phyloP scores from a whole-genome alignment of 164 flowering plant genomes.

The Liquidambar formosana region DNA sequence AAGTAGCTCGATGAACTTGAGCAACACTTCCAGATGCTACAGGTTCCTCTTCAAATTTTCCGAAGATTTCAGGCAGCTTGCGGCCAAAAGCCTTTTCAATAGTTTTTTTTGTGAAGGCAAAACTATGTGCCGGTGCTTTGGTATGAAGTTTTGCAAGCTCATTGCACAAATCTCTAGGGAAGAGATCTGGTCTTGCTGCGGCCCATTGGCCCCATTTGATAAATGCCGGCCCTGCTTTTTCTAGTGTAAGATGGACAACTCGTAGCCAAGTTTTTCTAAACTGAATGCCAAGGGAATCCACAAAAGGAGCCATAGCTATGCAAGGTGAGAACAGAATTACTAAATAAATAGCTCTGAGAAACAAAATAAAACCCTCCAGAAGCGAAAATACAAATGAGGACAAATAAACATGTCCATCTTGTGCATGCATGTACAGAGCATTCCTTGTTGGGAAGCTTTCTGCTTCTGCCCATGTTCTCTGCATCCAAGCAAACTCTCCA shows the following conservation, averaged over 20 bases:
- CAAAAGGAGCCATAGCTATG: slow-evolving; percentile 70
- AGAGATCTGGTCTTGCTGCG: slow-evolving; percentile 83
- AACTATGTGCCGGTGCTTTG: slow-evolving; percentile 75
- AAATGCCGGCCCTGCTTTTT: slow-evolving; percentile 87
- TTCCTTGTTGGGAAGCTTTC: slow-evolving; percentile 30
- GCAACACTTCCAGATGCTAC: slow-evolving; percentile 91
- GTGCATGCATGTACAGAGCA: slow-evolving; percentile 51
- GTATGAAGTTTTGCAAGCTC: slow-evolving; percentile 71
- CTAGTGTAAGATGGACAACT: slow-evolving; percentile 56
- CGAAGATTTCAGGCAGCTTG: slow-evolving; percentile 68
- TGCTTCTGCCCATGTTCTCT: slow-evolving; percentile 42
- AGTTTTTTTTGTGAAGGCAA: slow-evolving; percentile 51
- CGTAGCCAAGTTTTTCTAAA: slow-evolving; percentile 65
- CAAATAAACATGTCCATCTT: slow-evolving; percentile 50
- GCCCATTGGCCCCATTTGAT: slow-evolving; percentile 96
- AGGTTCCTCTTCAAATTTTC: slow-evolving; percentile 72
- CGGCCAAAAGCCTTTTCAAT: slow-evolving; percentile 79
- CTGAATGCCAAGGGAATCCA: slow-evolving; percentile 46
- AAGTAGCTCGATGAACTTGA: slow-evolving; percentile 76
- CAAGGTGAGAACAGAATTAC: slow-evolving; percentile 64
- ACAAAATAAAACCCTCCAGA: slow-evolving; percentile 49
- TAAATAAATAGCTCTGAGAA: slow-evolving; percentile 56
- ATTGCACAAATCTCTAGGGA: slow-evolving; percentile 64
- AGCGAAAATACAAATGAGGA: slow-evolving; percentile 43
- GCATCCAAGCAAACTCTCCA: slow-evolving; percentile 50